phyloP scores from a whole-genome alignment of 306 rosid species.

The Pyrus betulifolia region DNA sequence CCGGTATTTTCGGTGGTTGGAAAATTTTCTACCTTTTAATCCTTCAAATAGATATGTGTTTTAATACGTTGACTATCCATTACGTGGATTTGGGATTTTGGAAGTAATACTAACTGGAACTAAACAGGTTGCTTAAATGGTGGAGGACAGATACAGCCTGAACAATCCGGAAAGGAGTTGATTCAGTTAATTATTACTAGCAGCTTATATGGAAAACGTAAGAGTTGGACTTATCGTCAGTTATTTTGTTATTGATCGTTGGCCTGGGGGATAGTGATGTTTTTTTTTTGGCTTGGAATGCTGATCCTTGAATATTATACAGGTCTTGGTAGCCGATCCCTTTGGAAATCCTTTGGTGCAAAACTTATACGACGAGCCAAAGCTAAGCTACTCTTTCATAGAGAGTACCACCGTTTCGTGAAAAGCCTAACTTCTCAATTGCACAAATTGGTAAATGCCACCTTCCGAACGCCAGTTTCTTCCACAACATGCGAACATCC shows the following conservation, averaged over 20 bases:
- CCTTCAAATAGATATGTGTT: not conserved
- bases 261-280: not conserved
- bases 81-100: not conserved
- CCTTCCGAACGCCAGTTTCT: not conserved
- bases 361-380: constrained; percentile 60
- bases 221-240: constrained; percentile 17
- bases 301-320: not conserved
- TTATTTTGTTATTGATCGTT: not conserved
- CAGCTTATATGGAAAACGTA: constrained; percentile 66
- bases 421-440: constrained; percentile 90
- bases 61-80: not conserved
- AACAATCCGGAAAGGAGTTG: constrained; percentile 67
- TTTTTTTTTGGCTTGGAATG: not conserved
- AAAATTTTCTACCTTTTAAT: too few species aligned
- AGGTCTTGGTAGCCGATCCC: constrained; percentile 64
- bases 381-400: constrained; percentile 68
- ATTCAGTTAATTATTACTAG: constrained; percentile 61
- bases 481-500: not conserved
- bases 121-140: constrained; percentile 91
- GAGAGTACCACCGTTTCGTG: constrained; percentile 70
- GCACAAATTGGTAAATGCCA: constrained; percentile 60
- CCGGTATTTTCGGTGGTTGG: constrained; percentile 35
- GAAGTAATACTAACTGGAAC: not conserved
- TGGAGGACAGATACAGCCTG: constrained; percentile 81
- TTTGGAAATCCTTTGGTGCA: constrained; percentile 51